Base-by-base conservation (phyloP, 129 eudicot genomes). In the Lactuca sativa region DNA sequence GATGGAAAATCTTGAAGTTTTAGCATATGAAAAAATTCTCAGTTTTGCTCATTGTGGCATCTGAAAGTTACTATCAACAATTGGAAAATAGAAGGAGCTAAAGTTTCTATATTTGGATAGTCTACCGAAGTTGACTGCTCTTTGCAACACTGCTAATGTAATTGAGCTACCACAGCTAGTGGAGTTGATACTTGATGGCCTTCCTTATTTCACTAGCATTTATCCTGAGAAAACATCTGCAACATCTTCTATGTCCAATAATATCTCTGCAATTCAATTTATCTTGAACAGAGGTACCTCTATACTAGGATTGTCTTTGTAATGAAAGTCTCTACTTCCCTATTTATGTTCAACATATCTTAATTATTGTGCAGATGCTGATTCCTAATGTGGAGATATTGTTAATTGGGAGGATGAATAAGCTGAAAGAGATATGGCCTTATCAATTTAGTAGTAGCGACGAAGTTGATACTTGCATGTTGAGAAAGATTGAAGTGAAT, bases 131-230 rank as follows among this genome's bases (percentile, higher is more conserved):
- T 36, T 68, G 3, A 16, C 6, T 36, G 3, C 61, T 54, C 36
- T 68, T 16, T 68, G 58, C 52, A 4, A 16, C 3, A 9, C 13
- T 2, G 52, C 15, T 7, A n/a, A 11, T 53, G 62, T 54, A 16
- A 25, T 68, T 17, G 52, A 68, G 52, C 62, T 68, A 15, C 73
- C 73, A 1, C 62, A 68, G 7, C 52, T 68, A 0, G 4, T 36
- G 31, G 52, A 33, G 43, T 54, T 68, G 62, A 12, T 15, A 10
- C 52, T 68, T 54, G 12, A 15, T 34, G 62, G 34, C 12, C 62
- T 68, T 53, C 62, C 62, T 13, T 17, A 68, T 4, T 68, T 53
- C 62, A 68, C 62, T 53, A 68, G 37, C 62, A 36, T 67, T 51
- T 67, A 67, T 67, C 33, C 71, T 15, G 1, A 25, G 30, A 0